phyloP scores from a whole-genome alignment of 495 filamentous ascomycete species.

The Lichina pygmaea region DNA sequence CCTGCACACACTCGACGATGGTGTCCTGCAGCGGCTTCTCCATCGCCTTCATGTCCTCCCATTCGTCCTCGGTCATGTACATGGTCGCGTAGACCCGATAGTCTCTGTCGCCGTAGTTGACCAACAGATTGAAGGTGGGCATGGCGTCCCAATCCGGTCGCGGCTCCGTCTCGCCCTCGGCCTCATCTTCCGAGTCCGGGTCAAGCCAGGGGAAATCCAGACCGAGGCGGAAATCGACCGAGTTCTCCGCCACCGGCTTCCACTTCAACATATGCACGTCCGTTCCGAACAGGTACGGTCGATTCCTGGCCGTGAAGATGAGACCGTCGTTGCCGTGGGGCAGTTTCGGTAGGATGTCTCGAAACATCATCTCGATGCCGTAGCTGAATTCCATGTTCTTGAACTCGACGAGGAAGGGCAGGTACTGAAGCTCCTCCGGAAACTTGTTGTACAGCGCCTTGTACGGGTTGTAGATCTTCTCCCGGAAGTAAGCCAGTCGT shows the following conservation, averaged over 20 bases:
- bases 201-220: constrained; percentile 50
- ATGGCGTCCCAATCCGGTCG: constrained; percentile 34
- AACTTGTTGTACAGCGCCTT: constrained; percentile 36
- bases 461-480: constrained; percentile 58
- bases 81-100: constrained; percentile 39
- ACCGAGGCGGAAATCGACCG: constrained; percentile 62
- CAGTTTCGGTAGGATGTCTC: constrained; percentile 50
- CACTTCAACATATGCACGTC: constrained; percentile 88
- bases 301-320: constrained; percentile 79
- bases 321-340: constrained; percentile 87
- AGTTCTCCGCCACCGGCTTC: constrained; percentile 85
- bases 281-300: constrained; percentile 67
- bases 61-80: constrained; percentile 45
- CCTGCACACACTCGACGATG: constrained; percentile 71
- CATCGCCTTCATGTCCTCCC: constrained; percentile 52
- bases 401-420: constrained; percentile 56
- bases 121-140: constrained; percentile 26
- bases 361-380: constrained; percentile 75
- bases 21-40: constrained; percentile 47
- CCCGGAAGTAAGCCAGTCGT: constrained; percentile 61
- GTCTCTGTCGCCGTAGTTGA: constrained; percentile 23
- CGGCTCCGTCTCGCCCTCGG: constrained; percentile 7
- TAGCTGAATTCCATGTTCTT: constrained; percentile 76
- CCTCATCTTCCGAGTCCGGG: constrained; percentile 34
- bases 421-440: constrained; percentile 38